These are phyloP conservation scores for Cytospora chrysosperma DNA, from an alignment of 2,329 filamentous ascomycete genomes.

Conservation along the genomic window DNA sequence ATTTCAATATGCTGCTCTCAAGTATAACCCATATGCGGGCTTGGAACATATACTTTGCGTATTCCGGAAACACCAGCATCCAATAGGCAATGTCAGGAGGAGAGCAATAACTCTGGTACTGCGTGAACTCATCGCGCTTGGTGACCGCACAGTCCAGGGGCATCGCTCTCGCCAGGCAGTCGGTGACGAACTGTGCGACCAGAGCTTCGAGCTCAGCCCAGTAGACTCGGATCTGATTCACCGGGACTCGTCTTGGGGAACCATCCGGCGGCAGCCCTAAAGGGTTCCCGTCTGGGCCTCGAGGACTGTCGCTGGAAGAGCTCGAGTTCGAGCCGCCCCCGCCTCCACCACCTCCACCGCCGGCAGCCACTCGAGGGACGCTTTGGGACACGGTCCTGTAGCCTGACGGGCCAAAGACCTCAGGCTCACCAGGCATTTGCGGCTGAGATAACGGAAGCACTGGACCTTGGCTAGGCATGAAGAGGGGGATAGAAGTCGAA, in stretches of 20 bases:
- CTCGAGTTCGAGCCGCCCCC: not conserved
- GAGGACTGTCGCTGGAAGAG: not conserved
- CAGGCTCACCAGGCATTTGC: not conserved
- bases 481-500: not conserved
- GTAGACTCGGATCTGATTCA: not conserved
- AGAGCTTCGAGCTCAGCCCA: not conserved
- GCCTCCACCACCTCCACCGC: not conserved
- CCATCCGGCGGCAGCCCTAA: not conserved
- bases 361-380: not conserved
- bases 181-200: not conserved
- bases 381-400: not conserved
- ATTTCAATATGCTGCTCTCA: not conserved
- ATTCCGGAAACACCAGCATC: not conserved
- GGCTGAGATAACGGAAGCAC: not conserved
- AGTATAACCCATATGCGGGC: conserved; percentile 7
- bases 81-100: not conserved
- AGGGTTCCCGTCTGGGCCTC: not conserved
- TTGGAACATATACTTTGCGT: conserved; percentile 8
- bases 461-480: not conserved
- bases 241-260: not conserved
- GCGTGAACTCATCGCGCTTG: not conserved
- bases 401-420: not conserved
- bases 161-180: not conserved
- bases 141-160: not conserved
- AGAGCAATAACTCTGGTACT: not conserved